Evolutionary conservation across 1,139 yeast species (phyloP), one percentile per base, ranked within the genome.

Genomic region (Wickerhamomyces sp.): DNA sequence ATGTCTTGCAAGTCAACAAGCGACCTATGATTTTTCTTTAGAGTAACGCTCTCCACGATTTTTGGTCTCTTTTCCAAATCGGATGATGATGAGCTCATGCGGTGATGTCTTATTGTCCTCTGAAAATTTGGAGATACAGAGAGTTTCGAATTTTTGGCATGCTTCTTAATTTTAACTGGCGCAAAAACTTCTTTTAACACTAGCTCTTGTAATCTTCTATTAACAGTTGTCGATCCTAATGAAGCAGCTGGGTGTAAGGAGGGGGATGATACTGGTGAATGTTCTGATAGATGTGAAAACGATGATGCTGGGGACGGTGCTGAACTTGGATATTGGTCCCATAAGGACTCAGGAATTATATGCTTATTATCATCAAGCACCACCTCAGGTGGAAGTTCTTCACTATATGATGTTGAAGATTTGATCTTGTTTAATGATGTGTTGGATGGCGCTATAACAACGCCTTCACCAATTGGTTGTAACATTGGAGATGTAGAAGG

Each of bases 301-400:
- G 59, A 54, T 6, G 62, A 60, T 9, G 58, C 52, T n/a, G 75
- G 72, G 2, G 73, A 71, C 17, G 86, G 84, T 3, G 74, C 71
- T 8, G 82, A 72, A 18, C 56, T 54, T 2, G 83, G 72, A 55
- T 80, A 82, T 39, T 75, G 76, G 44, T 70, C 70, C 76, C 89
- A 76, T 45, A 88, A 61, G 2, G 87, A 77, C 45, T 81, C 84
- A 0, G 97, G 96, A 33, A 89, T 81, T 40, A 89, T 89, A 59
- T 89, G 97, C 48, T 77, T 81, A 60, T 89, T 89, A 56, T 89
- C 97, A 58, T 87, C 89, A 32, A 90, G 68, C 3, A 85, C 81
- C 17, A 90, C 97, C 56, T 88, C 96, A 2, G 92, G 90, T 17
- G 78, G 72, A 25, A 69, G 55, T 28, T 62, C 67, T 22, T 60